Percentiles rank a stretch among this genome's conserved stretches.
Conservation (phyloP, 2,329 filamentous ascomycete species). For the Colletotrichum sp. region DNA sequence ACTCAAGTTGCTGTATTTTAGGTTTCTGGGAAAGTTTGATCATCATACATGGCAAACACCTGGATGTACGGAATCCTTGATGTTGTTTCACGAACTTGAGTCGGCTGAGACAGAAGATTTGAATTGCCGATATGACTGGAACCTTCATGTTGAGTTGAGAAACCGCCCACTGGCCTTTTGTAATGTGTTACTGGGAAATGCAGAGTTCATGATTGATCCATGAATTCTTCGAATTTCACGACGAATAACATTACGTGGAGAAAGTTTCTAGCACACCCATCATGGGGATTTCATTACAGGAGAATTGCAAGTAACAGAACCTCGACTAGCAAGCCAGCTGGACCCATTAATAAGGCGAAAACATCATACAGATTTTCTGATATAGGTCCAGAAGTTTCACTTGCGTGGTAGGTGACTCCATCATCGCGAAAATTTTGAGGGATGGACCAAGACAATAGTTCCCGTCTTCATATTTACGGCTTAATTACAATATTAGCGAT, state of each 20-base stretch:
- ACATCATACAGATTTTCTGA: neutral
- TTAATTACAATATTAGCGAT: rapidly evolving
- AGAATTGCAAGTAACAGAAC: too few relatives aligned
- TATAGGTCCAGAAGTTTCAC: neutral
- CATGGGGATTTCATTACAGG: too few relatives aligned
- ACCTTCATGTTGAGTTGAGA: neutral
- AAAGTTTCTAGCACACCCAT: too few relatives aligned
- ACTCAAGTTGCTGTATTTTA: neutral
- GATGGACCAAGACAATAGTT: neutral
- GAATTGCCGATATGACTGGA: neutral
- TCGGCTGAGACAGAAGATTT: rapidly evolving
- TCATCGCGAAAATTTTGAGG: neutral
- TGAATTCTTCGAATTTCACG: too few relatives aligned
- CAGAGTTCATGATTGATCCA: neutral
- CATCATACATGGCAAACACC: neutral
- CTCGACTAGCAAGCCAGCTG: too few relatives aligned
- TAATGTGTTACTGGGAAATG: rapidly evolving
- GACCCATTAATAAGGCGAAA: rapidly evolving
- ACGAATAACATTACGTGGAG: neutral
- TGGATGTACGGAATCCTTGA: neutral
- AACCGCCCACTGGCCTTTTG: rapidly evolving
- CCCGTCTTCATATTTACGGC: rapidly evolving
- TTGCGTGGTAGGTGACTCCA: neutral
- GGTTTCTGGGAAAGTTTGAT: neutral
- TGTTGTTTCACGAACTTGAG: neutral